phyloP scores from a whole-genome alignment of 169 alveolate species.

The Plasmodium ovale region DNA sequence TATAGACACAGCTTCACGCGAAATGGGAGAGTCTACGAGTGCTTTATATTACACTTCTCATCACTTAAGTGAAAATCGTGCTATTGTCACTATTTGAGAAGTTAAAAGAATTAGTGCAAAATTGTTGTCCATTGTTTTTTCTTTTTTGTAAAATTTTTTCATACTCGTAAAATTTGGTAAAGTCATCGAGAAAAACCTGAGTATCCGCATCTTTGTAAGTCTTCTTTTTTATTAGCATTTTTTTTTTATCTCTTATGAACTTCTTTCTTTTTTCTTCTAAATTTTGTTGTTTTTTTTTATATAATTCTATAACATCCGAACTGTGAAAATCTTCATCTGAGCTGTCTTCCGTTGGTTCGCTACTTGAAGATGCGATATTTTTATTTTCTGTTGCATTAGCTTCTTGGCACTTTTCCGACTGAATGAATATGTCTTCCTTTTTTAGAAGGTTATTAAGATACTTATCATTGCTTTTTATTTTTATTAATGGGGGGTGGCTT shows the following conservation, averaged over 20 bases:
- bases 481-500: not conserved
- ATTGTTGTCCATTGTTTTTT: no score
- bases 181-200: slow-evolving; percentile 64
- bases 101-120: no score
- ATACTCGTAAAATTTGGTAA: slow-evolving; percentile 65
- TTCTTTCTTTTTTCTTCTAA: slow-evolving; percentile 20
- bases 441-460: slow-evolving; percentile 41
- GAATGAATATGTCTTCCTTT: slow-evolving; percentile 27
- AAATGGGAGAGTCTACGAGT: no score
- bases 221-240: slow-evolving; percentile 24
- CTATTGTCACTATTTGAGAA: no score
- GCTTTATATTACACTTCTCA: no score
- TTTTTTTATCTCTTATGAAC: slow-evolving; percentile 19
- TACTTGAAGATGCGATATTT: not conserved
- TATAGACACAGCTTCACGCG: not conserved
- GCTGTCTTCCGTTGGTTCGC: not conserved
- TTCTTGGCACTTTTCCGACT: slow-evolving; percentile 14
- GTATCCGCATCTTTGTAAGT: slow-evolving; percentile 34
- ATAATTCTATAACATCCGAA: slow-evolving; percentile 52
- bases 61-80: no score
- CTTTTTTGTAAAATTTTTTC: slow-evolving; percentile 3
- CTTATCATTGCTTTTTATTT: slow-evolving; percentile 50
- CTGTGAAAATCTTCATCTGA: slow-evolving; percentile 34
- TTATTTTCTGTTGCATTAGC: not conserved
- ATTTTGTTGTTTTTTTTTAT: slow-evolving; percentile 25